Evolutionary conservation across 331 rosid species (phyloP), one percentile per base, ranked within the genome.

Genomic region (Pyrus hybrid): DNA sequence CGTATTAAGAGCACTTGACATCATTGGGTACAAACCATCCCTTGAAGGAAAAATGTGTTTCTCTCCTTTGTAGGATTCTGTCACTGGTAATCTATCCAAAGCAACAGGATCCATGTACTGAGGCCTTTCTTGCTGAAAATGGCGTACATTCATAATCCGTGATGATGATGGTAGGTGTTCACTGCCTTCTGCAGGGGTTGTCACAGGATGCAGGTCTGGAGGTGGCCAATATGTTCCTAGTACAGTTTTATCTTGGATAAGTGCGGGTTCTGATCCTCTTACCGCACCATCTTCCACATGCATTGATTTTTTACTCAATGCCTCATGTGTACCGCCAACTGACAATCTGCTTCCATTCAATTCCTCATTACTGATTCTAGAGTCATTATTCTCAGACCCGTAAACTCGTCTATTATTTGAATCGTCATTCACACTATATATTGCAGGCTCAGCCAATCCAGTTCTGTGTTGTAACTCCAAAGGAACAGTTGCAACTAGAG

Each of bases 1-100:
- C 76, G 81, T 87, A n/a, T 80, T 63, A 71, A 84, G 82, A 78
- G 93, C 75, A 70, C 89, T 90, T 45, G 93, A 80, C 62, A 63
- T 63, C 64, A 47, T 32, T 4, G 84, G 68, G 80, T 77, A 70
- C 3, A 80, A 49, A 73, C 17, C 83, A 74, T 85, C 90, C 74
- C 88, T 83, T 63, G 78, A 75, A 81, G 80, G 81, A 78, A 84
- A 80, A 69, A 80, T 47, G 21, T 62, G 80, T 76, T 84, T 83
- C 41, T 85, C 88, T 66, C 74, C 86, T 74, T 76, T 67, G 28
- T 73, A 80, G 41, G 85, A 73, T 58, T 85, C 81, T 56, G 79
- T 68, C 54, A 57, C 51, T 29, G 88, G 87, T 71, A 86, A 69
- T 81, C 84, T 88, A 76, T 86, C 85, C 65, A 79, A 75, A 66